Evolutionary conservation across 2,329 filamentous ascomycete genomes (phyloP), one percentile per base, ranked within the genome.

Genomic region (Fusarium sp.): DNA sequence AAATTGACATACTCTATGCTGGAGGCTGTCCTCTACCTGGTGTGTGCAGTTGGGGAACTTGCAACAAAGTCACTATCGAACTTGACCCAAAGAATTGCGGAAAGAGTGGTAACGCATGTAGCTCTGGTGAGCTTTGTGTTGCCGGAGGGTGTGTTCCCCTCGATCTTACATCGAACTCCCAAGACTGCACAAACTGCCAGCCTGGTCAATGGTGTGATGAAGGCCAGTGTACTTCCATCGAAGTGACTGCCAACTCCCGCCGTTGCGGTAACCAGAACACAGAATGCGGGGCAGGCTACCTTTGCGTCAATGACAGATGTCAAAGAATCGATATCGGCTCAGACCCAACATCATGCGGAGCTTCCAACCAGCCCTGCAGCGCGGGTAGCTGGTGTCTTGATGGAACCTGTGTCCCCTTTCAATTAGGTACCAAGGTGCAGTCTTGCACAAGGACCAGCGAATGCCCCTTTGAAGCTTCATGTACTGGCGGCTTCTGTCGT

Each of bases 341-440:
- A 18, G 68, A 73, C 22, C 49, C 71, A 2, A 49, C 20, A 6
- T 59, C 57, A 18, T 73, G 71, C 22, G 71, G 71, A 1, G 3
- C 29, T 14, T 59, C 42, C 22, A 59, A 67, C 8, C 53, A 47
- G 32, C 43, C 60, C 16, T 73, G 71, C 56, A 53, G 24, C 2
- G 49, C 71, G 3, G 71, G 71, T 4, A 73, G 59, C 27, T 73
- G 71, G 71, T 73, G 71, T 6, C 68, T 73, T 10, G 71, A 73
- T 8, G 71, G 65, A 3, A 51, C 20, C 12, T 73, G 71, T 3
- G 53, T 66, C 3, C 71, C 71, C 0, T 72, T 73, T 10, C 29
- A 50, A 6, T 25, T 73, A 0, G 71, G 71, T 12, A 73, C 71
- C n/a, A 73, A 69, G 3, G 52, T 59, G 4, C 66, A 73, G 40